A percentile compares a stretch with the other conserved stretches of the same genome.
phyloP scores from a whole-genome alignment of 768 basidiomycete species.

The Amanita exitialis region DNA sequence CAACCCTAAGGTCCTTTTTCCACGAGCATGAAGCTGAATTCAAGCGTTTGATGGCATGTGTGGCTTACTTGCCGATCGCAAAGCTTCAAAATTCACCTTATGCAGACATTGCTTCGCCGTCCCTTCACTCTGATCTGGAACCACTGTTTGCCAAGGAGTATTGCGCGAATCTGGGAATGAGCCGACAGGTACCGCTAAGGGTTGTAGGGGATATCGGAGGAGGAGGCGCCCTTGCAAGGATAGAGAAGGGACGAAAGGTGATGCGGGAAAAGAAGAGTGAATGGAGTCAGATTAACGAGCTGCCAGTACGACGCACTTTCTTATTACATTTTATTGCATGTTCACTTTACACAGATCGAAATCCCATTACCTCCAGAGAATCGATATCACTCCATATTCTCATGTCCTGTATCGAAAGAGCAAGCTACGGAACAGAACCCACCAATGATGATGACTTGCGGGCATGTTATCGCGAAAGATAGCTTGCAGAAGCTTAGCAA shows the following conservation, averaged over 20 bases:
- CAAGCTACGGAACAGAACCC: constrained; percentile 90
- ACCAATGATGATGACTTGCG: constrained; percentile 96
- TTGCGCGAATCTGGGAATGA: constrained; percentile 80
- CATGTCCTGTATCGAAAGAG: constrained; percentile 96
- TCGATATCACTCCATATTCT: constrained; percentile 94
- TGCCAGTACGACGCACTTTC: constrained; percentile 51
- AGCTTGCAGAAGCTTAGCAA: constrained; percentile 87
- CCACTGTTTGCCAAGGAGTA: constrained; percentile 85
- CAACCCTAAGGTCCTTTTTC: constrained; percentile 55
- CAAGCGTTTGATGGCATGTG: constrained; percentile 56
- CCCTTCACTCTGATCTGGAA: constrained; percentile 69
- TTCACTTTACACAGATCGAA: constrained; percentile 59
- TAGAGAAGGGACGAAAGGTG: constrained; percentile 90
- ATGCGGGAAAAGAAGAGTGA: constrained; percentile 91
- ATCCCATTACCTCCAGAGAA: constrained; percentile 80
- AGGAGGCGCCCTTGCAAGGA: constrained; percentile 81
- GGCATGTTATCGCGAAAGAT: constrained; percentile 91
- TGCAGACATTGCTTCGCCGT: constrained; percentile 59
- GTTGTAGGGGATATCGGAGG: constrained; percentile 92
- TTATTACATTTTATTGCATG: not conserved
- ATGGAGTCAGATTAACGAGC: constrained; percentile 82
- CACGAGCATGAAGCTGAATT: constrained; percentile 53
- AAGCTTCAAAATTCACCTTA: constrained; percentile 66
- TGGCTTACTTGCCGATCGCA: constrained; percentile 60
- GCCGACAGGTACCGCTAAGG: constrained; percentile 76